Evolutionary conservation across 164 flowering plant genomes (phyloP).

Genomic region (Magnolia officinalis): DNA sequence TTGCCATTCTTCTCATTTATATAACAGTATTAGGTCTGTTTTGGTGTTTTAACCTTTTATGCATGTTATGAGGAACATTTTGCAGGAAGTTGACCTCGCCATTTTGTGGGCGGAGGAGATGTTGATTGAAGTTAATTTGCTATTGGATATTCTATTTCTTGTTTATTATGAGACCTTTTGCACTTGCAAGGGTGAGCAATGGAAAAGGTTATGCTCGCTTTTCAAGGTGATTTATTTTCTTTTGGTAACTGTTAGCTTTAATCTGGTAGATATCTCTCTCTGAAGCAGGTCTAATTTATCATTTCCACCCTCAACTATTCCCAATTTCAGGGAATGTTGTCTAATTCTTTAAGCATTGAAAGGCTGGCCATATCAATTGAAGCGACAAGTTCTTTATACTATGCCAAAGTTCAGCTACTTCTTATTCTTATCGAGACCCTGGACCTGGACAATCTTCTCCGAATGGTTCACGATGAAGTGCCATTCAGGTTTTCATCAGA

Average conservation of each 20-base stretch:
- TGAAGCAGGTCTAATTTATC: background rate
- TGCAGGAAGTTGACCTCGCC: slow-evolving; percentile 76
- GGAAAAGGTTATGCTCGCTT: slow-evolving; percentile 67
- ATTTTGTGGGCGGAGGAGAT: slow-evolving; percentile 93
- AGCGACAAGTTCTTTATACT: slow-evolving; percentile 48
- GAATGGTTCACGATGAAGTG: slow-evolving; percentile 75
- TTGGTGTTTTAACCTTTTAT: background rate
- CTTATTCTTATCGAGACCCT: slow-evolving; percentile 81
- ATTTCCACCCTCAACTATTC: background rate
- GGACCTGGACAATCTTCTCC: slow-evolving; percentile 78
- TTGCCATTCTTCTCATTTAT: background rate
- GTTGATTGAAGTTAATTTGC: slow-evolving; percentile 70
- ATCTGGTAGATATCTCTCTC: background rate
- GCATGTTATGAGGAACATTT: background rate
- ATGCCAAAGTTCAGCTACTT: slow-evolving; percentile 72
- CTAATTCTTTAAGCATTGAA: slow-evolving; percentile 55
- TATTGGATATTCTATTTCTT: slow-evolving; percentile 84
- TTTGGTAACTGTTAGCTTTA: slow-evolving; percentile 2
- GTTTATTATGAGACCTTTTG: slow-evolving; percentile 75
- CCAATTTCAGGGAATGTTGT: slow-evolving; percentile 52
- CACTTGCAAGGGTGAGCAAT: slow-evolving; percentile 56
- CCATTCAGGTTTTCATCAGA: slow-evolving; percentile 60
- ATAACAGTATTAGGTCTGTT: background rate
- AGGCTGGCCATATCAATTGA: slow-evolving; percentile 66
- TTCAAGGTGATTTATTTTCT: slow-evolving; percentile 55